A percentile compares a stretch with the other conserved stretches of the same genome.
Conservation (phyloP, 805 yeast species). For the Metschnikowia noctiluminum region DNA sequence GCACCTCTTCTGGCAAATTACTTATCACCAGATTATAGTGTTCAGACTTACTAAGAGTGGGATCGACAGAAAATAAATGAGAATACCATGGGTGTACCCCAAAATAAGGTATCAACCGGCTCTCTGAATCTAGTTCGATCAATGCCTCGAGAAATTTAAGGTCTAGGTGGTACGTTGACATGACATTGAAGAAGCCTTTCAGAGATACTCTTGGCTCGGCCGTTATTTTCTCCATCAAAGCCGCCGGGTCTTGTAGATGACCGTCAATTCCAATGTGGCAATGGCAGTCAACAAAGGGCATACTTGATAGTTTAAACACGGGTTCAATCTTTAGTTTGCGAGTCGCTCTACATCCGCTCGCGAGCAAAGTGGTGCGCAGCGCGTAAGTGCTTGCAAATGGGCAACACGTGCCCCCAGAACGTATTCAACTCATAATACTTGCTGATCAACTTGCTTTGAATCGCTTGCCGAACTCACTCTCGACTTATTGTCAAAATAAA, state of each 20-base stretch:
- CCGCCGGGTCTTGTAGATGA: slow-evolving; percentile 8
- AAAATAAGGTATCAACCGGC: slow-evolving; percentile 43
- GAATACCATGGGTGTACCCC: slow-evolving; percentile 95
- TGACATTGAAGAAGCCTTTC: slow-evolving; percentile 25
- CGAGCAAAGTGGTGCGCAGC: neutral
- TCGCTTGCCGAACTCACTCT: neutral
- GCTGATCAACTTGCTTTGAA: neutral
- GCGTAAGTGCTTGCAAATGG: neutral
- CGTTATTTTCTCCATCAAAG: slow-evolving; percentile 4
- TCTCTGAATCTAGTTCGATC: slow-evolving; percentile 10
- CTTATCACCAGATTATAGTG: slow-evolving; percentile 60
- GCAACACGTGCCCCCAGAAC: neutral
- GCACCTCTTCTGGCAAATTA: slow-evolving; percentile 39
- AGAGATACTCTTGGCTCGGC: slow-evolving; percentile 4
- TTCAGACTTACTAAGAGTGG: slow-evolving; percentile 28
- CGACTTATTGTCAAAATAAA: no score
- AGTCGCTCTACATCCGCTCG: neutral
- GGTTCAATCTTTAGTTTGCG: neutral
- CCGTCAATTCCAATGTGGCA: slow-evolving; percentile 30
- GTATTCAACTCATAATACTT: neutral
- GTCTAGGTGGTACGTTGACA: slow-evolving; percentile 39
- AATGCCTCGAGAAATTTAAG: slow-evolving; percentile 24
- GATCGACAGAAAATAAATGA: slow-evolving; percentile 50
- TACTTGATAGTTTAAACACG: neutral
- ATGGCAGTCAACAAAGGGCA: slow-evolving; percentile 24